Evolutionary conservation across 2,329 filamentous ascomycete genomes (phyloP).

Genomic region (Pyricularia pennisetigena): DNA sequence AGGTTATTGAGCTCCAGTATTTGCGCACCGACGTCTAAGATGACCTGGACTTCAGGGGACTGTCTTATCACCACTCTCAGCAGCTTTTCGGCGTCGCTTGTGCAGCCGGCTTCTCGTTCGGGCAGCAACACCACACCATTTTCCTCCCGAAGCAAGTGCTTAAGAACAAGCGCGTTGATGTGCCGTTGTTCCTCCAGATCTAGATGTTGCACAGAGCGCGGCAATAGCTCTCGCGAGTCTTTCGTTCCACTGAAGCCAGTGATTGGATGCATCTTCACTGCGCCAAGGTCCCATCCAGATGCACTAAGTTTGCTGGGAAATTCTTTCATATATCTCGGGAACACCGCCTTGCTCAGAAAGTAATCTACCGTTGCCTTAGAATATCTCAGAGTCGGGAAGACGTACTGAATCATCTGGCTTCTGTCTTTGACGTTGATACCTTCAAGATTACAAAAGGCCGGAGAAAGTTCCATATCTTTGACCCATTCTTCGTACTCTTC

Average conservation of each 20-base stretch:
- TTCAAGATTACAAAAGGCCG: conserved; percentile 27
- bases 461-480: conserved; percentile 20
- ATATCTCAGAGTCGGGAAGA: conserved; percentile 44
- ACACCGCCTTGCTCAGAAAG: conserved; percentile 47
- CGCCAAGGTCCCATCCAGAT: conserved; percentile 57
- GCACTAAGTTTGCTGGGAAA: conserved; percentile 53
- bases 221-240: conserved; percentile 48
- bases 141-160: conserved; percentile 43
- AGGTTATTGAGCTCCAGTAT: conserved; percentile 54
- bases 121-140: conserved; percentile 31
- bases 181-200: conserved; percentile 45
- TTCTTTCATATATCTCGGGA: conserved; percentile 52
- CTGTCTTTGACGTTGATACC: conserved; percentile 51
- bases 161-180: conserved; percentile 58
- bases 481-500: conserved; percentile 43
- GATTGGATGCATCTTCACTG: conserved; percentile 32
- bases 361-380: conserved; percentile 52
- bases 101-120: conserved; percentile 37
- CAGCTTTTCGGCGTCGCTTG: conserved; percentile 30
- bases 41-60: conserved; percentile 36
- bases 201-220: conserved; percentile 42
- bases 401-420: conserved; percentile 27
- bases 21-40: conserved; percentile 63
- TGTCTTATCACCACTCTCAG: conserved; percentile 31
- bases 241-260: conserved; percentile 65